phyloP scores from a whole-genome alignment of 805 yeast genomes.

The Grigorovia jiainica region DNA sequence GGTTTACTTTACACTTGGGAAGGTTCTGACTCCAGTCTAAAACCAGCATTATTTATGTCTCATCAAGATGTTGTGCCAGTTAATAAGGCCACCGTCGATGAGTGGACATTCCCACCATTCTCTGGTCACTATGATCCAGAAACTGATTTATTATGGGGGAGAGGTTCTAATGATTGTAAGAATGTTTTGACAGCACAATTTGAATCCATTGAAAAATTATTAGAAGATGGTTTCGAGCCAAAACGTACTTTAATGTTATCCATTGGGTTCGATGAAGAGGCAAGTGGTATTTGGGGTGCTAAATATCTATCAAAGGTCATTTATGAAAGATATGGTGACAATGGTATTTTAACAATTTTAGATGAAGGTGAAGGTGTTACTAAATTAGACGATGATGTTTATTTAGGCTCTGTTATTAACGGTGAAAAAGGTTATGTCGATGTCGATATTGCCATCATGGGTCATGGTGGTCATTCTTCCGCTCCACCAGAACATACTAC shows the following conservation, averaged over 20 bases:
- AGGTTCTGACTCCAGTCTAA: conserved; percentile 43
- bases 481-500: conserved; percentile 76
- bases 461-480: conserved; percentile 76
- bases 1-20: conserved; percentile 59
- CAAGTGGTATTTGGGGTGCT: conserved; percentile 58
- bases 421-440: conserved; percentile 57
- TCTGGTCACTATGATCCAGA: conserved; percentile 57
- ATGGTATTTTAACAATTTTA: conserved; percentile 52
- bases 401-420: conserved; percentile 45
- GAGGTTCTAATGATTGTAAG: conserved; percentile 75
- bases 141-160: conserved; percentile 49
- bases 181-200: conserved; percentile 54
- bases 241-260: conserved; percentile 53
- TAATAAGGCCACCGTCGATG: conserved; percentile 42
- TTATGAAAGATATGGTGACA: conserved; percentile 45
- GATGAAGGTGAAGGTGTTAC: conserved; percentile 52
- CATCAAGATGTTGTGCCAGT: conserved; percentile 86
- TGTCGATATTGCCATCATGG: conserved; percentile 39
- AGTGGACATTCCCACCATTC: conserved; percentile 66
- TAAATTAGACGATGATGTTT: conserved; percentile 34
- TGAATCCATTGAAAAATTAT: conserved; percentile 53
- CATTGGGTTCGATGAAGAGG: conserved; percentile 77
- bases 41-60: conserved; percentile 65
- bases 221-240: conserved; percentile 45
- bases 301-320: conserved; percentile 35